A percentile compares a stretch with the other conserved stretches of the same genome.
Conservation (phyloP, 257 asterid species). For the Primulina eburnea region DNA sequence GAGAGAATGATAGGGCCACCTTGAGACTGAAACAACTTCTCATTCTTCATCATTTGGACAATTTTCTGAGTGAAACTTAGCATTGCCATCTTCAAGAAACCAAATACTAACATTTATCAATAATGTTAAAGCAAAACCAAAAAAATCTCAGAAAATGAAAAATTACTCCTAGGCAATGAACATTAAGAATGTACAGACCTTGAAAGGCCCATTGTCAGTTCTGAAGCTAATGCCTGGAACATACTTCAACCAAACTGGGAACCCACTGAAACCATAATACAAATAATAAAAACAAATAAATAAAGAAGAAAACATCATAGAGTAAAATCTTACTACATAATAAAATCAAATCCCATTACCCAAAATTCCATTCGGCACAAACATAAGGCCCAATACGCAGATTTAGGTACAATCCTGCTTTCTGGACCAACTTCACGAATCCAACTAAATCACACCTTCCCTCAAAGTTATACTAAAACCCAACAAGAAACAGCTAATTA, state of each 20-base stretch:
- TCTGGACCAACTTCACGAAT: slow-evolving; percentile 76
- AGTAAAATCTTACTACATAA: background rate
- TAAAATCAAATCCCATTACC: slow-evolving; percentile 41
- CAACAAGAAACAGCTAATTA: slow-evolving; percentile 23
- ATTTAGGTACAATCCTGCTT: slow-evolving; percentile 75
- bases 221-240: slow-evolving; percentile 88
- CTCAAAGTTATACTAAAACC: slow-evolving; percentile 70
- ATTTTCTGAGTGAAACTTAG: slow-evolving; percentile 75
- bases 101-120: no score
- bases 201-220: slow-evolving; percentile 90
- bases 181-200: slow-evolving; percentile 38
- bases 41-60: slow-evolving; percentile 87
- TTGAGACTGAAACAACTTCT: slow-evolving; percentile 73
- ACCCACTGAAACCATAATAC: slow-evolving; percentile 59
- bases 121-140: background rate
- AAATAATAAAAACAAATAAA: background rate
- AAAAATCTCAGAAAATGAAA: slow-evolving; percentile 12
- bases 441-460: slow-evolving; percentile 75
- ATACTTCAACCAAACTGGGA: slow-evolving; percentile 97
- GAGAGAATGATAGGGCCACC: slow-evolving; percentile 97
- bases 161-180: no score
- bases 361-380: slow-evolving; percentile 99
- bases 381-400: slow-evolving; percentile 96
- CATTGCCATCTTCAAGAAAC: slow-evolving; percentile 67
- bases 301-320: background rate